phyloP scores from a whole-genome alignment of 176 grass and related monocot species.

The Musa beccarii region DNA sequence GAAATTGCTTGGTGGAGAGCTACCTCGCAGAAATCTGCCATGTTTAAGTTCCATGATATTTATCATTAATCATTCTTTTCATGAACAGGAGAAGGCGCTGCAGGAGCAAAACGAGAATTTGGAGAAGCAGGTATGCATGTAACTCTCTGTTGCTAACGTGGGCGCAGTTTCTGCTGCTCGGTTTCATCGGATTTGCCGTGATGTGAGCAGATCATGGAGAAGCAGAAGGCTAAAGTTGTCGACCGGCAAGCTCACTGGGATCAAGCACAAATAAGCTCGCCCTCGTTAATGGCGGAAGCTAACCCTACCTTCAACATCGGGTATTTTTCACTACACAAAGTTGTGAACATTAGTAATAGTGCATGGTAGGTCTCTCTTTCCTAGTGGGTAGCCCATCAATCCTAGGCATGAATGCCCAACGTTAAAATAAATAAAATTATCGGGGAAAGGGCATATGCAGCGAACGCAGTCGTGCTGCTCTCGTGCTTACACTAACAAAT shows the following conservation, averaged over 20 bases:
- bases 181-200: neutral
- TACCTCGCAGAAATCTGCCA: too few relatives aligned
- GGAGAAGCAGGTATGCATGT: neutral
- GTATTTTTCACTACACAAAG: neutral
- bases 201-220: neutral
- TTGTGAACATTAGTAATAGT: neutral
- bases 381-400: neutral
- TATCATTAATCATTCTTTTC: neutral
- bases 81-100: neutral
- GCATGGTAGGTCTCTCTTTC: neutral
- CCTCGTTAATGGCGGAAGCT: neutral
- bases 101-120: constrained; percentile 1
- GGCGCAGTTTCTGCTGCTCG: neutral
- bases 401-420: neutral
- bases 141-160: neutral
- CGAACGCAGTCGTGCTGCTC: too few relatives aligned
- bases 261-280: neutral
- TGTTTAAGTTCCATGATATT: neutral
- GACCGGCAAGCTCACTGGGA: neutral
- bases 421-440: too few relatives aligned
- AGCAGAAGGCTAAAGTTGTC: neutral
- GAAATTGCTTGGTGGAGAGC: too few relatives aligned
- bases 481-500: too few relatives aligned
- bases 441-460: too few relatives aligned
- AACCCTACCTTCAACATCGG: neutral